A percentile compares a stretch with the other conserved stretches of the same genome.
phyloP scores from a whole-genome alignment of 306 rosid genomes.

The Cicer yamashitae region DNA sequence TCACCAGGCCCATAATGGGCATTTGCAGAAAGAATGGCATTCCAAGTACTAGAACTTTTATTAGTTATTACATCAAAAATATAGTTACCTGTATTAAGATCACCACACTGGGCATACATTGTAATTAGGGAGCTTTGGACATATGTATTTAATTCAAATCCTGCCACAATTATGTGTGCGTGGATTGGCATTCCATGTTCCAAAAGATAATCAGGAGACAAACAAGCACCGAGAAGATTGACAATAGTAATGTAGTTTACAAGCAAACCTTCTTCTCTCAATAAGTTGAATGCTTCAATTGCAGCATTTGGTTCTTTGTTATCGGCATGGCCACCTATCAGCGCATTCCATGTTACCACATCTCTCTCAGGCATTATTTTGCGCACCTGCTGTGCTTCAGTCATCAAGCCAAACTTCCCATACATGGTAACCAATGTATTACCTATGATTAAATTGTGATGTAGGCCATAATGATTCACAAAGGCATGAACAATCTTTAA shows the following conservation, averaged over 20 bases:
- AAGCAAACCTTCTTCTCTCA: constrained; percentile 68
- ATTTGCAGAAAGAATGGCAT: constrained; percentile 83
- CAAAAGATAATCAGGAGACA: constrained; percentile 56
- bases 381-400: constrained; percentile 58
- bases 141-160: constrained; percentile 70
- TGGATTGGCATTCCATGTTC: constrained; percentile 74
- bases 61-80: constrained; percentile 60
- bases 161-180: constrained; percentile 61
- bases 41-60: constrained; percentile 79
- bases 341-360: constrained; percentile 88
- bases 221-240: constrained; percentile 68
- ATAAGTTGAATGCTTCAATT: constrained; percentile 60
- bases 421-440: constrained; percentile 84
- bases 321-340: constrained; percentile 78
- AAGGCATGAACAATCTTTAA: constrained; percentile 70
- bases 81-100: constrained; percentile 63
- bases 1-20: constrained; percentile 75
- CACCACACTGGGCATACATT: constrained; percentile 85
- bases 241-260: constrained; percentile 77
- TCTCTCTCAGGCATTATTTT: constrained; percentile 66
- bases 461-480: constrained; percentile 57
- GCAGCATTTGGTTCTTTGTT: constrained; percentile 70
- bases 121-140: constrained; percentile 87
- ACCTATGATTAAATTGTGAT: constrained; percentile 63
- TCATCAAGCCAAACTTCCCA: constrained; percentile 68